A percentile compares a stretch with the other conserved stretches of the same genome.
These are phyloP conservation scores for Rhododendron williamsianum DNA, from an alignment of 148 eudicot species.

Conservation along the genomic window DNA sequence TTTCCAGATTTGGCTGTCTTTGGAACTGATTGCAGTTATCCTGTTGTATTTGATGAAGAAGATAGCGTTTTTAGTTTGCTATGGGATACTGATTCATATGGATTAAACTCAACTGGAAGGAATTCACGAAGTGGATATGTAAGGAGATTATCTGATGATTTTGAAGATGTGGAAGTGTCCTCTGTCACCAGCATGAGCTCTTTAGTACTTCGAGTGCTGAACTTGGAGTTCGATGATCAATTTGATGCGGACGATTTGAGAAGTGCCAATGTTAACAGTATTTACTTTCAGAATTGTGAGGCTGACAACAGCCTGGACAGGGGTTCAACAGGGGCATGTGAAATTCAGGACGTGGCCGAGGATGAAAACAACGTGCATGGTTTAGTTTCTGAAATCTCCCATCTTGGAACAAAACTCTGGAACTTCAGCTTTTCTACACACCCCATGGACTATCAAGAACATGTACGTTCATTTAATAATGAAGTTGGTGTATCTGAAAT, in stretches of 20 bases:
- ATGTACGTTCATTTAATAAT: neutral
- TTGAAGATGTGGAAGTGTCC: slow-evolving; percentile 35
- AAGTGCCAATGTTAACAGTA: slow-evolving; percentile 6
- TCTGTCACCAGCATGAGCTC: slow-evolving; percentile 37
- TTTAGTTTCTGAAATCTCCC: slow-evolving; percentile 6
- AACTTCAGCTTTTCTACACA: slow-evolving; percentile 3
- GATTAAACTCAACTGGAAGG: neutral
- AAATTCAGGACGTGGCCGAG: slow-evolving; percentile 6
- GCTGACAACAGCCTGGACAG: slow-evolving; percentile 6
- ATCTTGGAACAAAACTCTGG: slow-evolving; percentile 11
- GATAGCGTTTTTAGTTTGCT: slow-evolving; percentile 23
- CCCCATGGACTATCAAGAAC: slow-evolving; percentile 9
- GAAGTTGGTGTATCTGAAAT: neutral
- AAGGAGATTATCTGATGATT: slow-evolving; percentile 22
- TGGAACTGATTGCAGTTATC: slow-evolving; percentile 18
- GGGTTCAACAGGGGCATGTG: neutral
- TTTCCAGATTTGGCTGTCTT: slow-evolving; percentile 25
- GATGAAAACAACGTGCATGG: slow-evolving; percentile 3
- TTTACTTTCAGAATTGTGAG: slow-evolving; percentile 10
- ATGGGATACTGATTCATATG: slow-evolving; percentile 24
- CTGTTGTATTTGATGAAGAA: slow-evolving; percentile 18
- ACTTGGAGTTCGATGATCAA: slow-evolving; percentile 30
- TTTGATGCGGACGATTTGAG: slow-evolving; percentile 25
- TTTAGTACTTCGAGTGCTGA: slow-evolving; percentile 23
- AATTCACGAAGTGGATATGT: slow-evolving; percentile 20